Base-by-base conservation (phyloP, 2,329 filamentous ascomycete genomes). In the Colletotrichum simmondsii region DNA sequence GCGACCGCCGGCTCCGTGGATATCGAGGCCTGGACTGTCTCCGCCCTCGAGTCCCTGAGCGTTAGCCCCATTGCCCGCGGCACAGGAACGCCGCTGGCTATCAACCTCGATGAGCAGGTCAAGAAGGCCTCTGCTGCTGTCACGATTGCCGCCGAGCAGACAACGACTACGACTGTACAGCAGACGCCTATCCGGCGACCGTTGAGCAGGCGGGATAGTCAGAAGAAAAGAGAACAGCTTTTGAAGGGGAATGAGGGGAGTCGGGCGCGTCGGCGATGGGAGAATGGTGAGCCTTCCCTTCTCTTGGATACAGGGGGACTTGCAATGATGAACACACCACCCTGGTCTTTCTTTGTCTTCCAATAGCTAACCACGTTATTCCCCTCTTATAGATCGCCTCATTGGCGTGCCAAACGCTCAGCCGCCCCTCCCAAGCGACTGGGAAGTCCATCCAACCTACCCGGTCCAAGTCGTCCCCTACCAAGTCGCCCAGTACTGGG, bases 241-340 rank as follows among this genome's bases (percentile, higher is more conserved):
- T 86, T 97, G 37, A 97, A 95, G 85, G 96, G 96, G 69, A 97
- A 97, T 77, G 95, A 98, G 82, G 96, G 96, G 42, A 96, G 91
- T 77, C 90, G 96, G 46, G 92, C 96, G 78, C 89, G 96, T 62
- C 92, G 96, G 77, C 89, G 96, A 68, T 98, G 95, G 95, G 97
- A 99, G 86, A 99, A 98, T 82, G 94, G 95, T 97, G 11, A 26
- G 59, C 30, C 37, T 32, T 30, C 56, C n/a, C 3, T 58, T 58
- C 19, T 37, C 22, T 11, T 16, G 3, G 2, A 2, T 5, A 22
- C 30, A 24, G 19, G 42, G 22, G 3, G 2, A 1, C 7, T 49
- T 10, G 4, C 19, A 46, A 2, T 19, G 16, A 28, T 1, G 0
- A 19, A n/a, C 46, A 16, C 46, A 19, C n/a, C 42, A 1, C 28